phyloP scores from a whole-genome alignment of 1,139 yeast species.

The Eremothecium gossypii region DNA sequence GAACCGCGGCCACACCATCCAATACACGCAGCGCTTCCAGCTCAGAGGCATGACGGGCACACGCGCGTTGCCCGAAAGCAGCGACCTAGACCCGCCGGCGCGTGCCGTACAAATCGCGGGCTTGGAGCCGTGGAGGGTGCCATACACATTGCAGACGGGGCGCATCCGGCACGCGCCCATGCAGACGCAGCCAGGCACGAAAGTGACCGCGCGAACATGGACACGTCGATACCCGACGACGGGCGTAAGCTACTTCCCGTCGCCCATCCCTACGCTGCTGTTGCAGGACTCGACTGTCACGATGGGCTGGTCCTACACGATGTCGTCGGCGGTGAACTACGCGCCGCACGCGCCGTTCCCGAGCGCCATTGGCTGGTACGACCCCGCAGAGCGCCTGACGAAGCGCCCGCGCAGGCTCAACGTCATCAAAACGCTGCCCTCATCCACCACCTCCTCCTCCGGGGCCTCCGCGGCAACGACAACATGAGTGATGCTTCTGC shows the following conservation, averaged over 20 bases:
- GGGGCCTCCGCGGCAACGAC: too few species aligned
- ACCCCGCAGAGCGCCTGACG: constrained; percentile 23
- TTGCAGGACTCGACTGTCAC: constrained; percentile 55
- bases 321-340: constrained; percentile 48
- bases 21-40: constrained; percentile 56
- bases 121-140: constrained; percentile 38
- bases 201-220: constrained; percentile 60
- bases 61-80: constrained; percentile 16
- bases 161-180: constrained; percentile 73
- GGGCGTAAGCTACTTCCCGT: constrained; percentile 49
- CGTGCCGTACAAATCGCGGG: constrained; percentile 29
- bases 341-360: constrained; percentile 66
- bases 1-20: constrained; percentile 43
- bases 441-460: too few species aligned
- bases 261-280: constrained; percentile 35
- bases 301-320: constrained; percentile 73
- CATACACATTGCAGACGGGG: constrained; percentile 74
- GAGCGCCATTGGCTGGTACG: constrained; percentile 40
- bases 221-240: constrained; percentile 55
- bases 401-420: constrained; percentile 29
- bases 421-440: background rate
- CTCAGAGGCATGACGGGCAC: constrained; percentile 67
- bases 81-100: constrained; percentile 20
- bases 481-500: too few species aligned
- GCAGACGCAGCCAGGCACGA: constrained; percentile 76